Base-by-base conservation (phyloP, 805 yeast genomes). In the Blastobotrys robertii region DNA sequence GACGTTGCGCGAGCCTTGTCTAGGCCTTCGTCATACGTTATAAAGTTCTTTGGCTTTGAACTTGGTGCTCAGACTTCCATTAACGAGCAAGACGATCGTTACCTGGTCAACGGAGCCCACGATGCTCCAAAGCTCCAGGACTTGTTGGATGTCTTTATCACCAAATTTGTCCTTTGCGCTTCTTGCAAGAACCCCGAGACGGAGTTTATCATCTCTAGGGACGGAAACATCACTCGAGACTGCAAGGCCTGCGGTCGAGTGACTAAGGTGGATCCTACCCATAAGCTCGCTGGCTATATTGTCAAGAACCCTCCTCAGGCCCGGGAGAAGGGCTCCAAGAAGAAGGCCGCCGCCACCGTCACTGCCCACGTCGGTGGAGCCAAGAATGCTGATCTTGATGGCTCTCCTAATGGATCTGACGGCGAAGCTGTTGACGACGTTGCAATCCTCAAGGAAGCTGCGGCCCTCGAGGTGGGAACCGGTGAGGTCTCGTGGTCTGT, bases 231-330 rank as follows among this genome's bases (percentile, higher is more conserved):
- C 60, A 81, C 79, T 54, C 80, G 87, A 66, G 97, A 92, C 65
- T 92, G 98, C 73, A 92, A 92, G 64, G 98, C 98, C 15, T 92
- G 98, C 73, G 98, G 98, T 68, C 78, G 81, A 63, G 76, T 90
- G 62, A 77, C 95, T 16, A 72, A 71, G 42, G 77, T 88, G 55
- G 95, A 88, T 57, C 79, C 84, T 48, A 76, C 92, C 62, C 92
- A 83, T 63, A 88, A 84, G 68, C 72, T 90, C 51, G 76, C 86
- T n/a, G 71, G 94, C 2, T 90, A 76, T 63, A 88, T 90, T 54
- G 67, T 83, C 60, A 90, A 90, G 71, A 87, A 90, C 66, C 96
- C 96, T 34, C 74, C 81, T 38, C 69, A 72, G 49, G 49, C 55
- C 13, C 25, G 25, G 4, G 53, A 65, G 50, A 67, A 66, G 56